Percentiles rank a stretch among this genome's conserved stretches.
Evolutionary conservation across 2,329 filamentous ascomycete genomes (phyloP).

Genomic region (Paracamarosporium sp.): DNA sequence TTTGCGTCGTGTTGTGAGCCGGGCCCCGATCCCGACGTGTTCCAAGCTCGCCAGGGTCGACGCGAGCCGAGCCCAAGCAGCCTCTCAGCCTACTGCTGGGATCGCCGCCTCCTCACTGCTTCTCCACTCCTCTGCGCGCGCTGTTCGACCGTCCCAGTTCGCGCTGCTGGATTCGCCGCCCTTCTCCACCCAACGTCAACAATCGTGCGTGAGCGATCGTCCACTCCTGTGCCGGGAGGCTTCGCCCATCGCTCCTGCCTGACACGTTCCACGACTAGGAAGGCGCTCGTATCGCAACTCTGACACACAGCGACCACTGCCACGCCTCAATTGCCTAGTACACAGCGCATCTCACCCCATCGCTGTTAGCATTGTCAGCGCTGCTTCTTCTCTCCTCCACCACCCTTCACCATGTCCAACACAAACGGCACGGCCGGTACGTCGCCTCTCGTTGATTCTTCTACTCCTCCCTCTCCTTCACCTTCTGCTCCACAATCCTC

Average conservation of each 20-base stretch:
- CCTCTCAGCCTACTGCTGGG: background rate
- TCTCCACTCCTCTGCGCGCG: slow-evolving; percentile 5
- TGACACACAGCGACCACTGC: background rate
- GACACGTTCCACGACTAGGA: slow-evolving; percentile 23
- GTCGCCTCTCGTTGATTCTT: slow-evolving; percentile 30
- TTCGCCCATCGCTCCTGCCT: slow-evolving; percentile 9
- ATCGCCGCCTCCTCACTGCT: slow-evolving; percentile 2
- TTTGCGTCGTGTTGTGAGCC: background rate
- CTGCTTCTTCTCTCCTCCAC: background rate
- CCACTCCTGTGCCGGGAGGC: slow-evolving; percentile 8
- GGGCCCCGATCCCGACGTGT: background rate
- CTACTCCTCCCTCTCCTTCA: slow-evolving; percentile 7
- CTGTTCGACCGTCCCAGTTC: background rate
- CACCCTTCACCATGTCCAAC: slow-evolving; percentile 30
- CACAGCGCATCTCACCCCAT: background rate
- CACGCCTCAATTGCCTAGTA: background rate
- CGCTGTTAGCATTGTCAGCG: background rate
- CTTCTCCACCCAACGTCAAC: slow-evolving; percentile 1
- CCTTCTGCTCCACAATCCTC: slow-evolving; percentile 23
- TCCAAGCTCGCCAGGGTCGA: background rate
- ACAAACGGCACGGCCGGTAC: slow-evolving; percentile 42
- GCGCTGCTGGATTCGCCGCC: slow-evolving; percentile 12
- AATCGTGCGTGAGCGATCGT: background rate
- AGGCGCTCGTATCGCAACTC: slow-evolving; percentile 4
- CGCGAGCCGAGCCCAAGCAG: background rate